A percentile compares a stretch with the other conserved stretches of the same genome.
Conservation (phyloP, 164 flowering plant genomes). For the Annona cherimola region DNA sequence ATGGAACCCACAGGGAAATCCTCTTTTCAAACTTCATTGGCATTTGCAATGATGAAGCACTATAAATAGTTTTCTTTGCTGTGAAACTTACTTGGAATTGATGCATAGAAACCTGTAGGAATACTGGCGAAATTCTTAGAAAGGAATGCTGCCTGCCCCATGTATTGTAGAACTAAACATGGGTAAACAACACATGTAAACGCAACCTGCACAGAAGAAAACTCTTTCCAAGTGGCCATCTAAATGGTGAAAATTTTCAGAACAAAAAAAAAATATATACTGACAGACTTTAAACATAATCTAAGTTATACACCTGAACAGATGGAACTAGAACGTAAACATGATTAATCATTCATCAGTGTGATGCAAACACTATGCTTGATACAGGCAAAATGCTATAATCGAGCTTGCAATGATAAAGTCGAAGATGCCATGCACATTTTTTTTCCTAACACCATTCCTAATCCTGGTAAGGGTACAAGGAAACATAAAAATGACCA, state of each 20-base stretch:
- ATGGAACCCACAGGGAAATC: not conserved
- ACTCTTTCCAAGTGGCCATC: not conserved
- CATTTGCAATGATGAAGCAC: not conserved
- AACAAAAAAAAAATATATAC: no score
- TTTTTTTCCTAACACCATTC: no score
- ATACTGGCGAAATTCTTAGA: conserved; percentile 46
- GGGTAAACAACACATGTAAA: conserved; percentile 52
- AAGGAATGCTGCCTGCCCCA: conserved; percentile 82
- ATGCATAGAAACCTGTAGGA: conserved; percentile 49
- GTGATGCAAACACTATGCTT: no score
- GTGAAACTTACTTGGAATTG: conserved; percentile 49
- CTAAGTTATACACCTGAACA: no score
- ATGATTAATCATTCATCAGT: no score
- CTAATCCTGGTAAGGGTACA: no score
- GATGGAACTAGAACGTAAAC: not conserved
- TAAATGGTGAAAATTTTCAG: no score
- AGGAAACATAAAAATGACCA: no score
- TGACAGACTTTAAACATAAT: not conserved
- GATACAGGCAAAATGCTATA: no score
- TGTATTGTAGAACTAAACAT: conserved; percentile 65
- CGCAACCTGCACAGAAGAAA: conserved; percentile 40
- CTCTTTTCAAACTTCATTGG: not conserved
- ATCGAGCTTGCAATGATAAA: no score
- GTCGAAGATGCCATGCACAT: no score
- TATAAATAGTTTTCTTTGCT: no score